These are phyloP conservation scores for Dictyostelium brefeldianum DNA, from an alignment of 78 protist genomes.

Conservation along the genomic window DNA sequence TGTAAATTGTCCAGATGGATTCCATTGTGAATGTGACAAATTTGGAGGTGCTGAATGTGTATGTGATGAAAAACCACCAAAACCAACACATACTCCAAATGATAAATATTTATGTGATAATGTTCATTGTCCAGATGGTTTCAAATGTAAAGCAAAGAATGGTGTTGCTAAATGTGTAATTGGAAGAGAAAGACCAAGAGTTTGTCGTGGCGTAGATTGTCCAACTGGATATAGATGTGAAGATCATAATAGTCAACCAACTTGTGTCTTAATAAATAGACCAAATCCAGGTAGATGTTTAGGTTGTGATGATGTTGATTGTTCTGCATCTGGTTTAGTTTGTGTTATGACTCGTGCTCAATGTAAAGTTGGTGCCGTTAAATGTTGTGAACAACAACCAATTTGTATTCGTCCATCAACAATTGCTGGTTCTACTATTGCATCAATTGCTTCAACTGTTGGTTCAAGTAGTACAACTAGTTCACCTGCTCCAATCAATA, in stretches of 20 bases:
- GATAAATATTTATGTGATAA: background rate
- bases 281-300: constrained; percentile 4
- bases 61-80: background rate
- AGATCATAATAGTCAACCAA: constrained; percentile 10
- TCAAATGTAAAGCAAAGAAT: background rate
- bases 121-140: constrained; percentile 26
- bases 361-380: background rate
- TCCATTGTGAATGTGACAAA: background rate
- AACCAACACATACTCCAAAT: background rate
- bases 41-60: background rate
- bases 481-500: background rate
- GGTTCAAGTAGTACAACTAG: constrained; percentile 1
- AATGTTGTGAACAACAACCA: constrained; percentile 28
- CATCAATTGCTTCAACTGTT: constrained; percentile 30
- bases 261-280: background rate
- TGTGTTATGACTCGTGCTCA: constrained; percentile 2
- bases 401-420: constrained; percentile 22
- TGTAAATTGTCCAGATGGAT: background rate
- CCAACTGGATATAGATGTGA: constrained; percentile 33
- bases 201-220: background rate
- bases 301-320: constrained; percentile 4
- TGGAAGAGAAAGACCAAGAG: background rate
- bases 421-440: constrained; percentile 40
- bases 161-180: constrained; percentile 1
- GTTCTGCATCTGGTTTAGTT: constrained; percentile 32